These are phyloP conservation scores for Kluyveromyces lactis DNA, from an alignment of 805 yeast species.

Conservation along the genomic window DNA sequence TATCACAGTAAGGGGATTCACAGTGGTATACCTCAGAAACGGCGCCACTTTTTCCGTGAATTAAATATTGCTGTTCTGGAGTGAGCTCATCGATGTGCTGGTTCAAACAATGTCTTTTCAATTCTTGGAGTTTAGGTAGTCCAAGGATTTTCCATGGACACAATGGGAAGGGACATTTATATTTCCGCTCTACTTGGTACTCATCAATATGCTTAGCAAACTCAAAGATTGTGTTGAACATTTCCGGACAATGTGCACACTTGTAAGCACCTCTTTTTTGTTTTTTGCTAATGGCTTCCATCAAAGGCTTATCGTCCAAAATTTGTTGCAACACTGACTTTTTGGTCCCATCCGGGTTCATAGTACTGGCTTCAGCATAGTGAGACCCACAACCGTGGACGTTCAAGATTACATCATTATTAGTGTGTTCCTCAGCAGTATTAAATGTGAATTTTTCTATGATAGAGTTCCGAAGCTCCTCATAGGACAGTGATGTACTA, in stretches of 20 bases:
- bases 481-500: background rate
- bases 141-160: conserved; percentile 46
- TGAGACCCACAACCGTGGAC: too few relatives aligned
- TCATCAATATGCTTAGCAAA: conserved; percentile 40
- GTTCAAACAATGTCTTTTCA: conserved; percentile 41
- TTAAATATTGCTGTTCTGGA: conserved; percentile 16
- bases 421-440: background rate
- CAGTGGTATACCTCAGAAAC: conserved; percentile 19
- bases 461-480: conserved; percentile 2
- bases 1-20: conserved; percentile 34
- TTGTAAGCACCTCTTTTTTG: conserved; percentile 37
- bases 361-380: background rate
- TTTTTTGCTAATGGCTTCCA: conserved; percentile 25
- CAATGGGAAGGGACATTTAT: conserved; percentile 37
- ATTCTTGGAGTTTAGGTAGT: conserved; percentile 39
- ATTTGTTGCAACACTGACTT: conserved; percentile 19
- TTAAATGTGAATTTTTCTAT: background rate
- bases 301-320: conserved; percentile 19
- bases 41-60: conserved; percentile 22
- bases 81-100: conserved; percentile 34
- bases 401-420: background rate
- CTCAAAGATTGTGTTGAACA: conserved; percentile 31
- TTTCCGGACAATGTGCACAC: conserved; percentile 40
- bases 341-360: background rate
- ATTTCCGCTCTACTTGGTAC: conserved; percentile 30